Evolutionary conservation across 345 rosid species (phyloP).

Genomic region (thale cress (Arabidopsis thaliana)): DNA sequence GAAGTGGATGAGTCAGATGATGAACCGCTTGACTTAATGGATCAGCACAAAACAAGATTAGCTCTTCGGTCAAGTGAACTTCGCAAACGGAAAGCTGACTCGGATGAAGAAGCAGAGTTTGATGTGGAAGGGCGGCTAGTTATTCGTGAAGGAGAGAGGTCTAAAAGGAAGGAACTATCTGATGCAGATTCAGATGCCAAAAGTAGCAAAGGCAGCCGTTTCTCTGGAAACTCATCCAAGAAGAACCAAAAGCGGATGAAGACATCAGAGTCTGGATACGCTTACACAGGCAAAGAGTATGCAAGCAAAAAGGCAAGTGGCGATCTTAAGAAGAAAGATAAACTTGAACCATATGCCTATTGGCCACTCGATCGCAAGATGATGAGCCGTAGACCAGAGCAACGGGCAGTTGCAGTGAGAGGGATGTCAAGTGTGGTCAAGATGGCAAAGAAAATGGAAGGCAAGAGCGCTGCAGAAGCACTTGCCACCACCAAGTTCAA

Average conservation of each 20-base stretch:
- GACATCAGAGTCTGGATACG: slow-evolving; percentile 79
- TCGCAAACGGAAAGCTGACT: slow-evolving; percentile 65
- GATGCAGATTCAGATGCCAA: slow-evolving; percentile 58
- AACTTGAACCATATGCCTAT: slow-evolving; percentile 93
- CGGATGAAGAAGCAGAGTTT: slow-evolving; percentile 84
- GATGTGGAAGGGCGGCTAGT: slow-evolving; percentile 82
- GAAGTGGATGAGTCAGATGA: slow-evolving; percentile 84
- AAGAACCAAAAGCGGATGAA: slow-evolving; percentile 70
- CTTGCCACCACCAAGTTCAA: slow-evolving; percentile 40
- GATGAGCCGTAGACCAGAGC: slow-evolving; percentile 94
- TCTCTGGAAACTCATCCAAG: slow-evolving; percentile 56
- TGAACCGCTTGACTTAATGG: slow-evolving; percentile 93
- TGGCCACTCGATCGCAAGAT: slow-evolving; percentile 98
- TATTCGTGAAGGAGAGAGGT: slow-evolving; percentile 60
- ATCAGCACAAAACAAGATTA: slow-evolving; percentile 71
- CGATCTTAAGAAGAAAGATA: slow-evolving; percentile 83
- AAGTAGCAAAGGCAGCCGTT: slow-evolving; percentile 62
- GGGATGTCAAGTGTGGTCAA: slow-evolving; percentile 89
- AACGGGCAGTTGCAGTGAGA: slow-evolving; percentile 80
- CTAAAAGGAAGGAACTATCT: slow-evolving; percentile 52
- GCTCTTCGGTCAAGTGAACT: slow-evolving; percentile 68
- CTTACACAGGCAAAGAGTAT: slow-evolving; percentile 88
- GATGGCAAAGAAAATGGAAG: slow-evolving; percentile 78
- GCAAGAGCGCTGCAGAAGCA: slow-evolving; percentile 58
- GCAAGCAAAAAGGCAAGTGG: slow-evolving; percentile 90